Percentiles rank a stretch among this genome's conserved stretches.
Conservation (phyloP, 2,329 filamentous ascomycete genomes). For the Ascochyta lentis region DNA sequence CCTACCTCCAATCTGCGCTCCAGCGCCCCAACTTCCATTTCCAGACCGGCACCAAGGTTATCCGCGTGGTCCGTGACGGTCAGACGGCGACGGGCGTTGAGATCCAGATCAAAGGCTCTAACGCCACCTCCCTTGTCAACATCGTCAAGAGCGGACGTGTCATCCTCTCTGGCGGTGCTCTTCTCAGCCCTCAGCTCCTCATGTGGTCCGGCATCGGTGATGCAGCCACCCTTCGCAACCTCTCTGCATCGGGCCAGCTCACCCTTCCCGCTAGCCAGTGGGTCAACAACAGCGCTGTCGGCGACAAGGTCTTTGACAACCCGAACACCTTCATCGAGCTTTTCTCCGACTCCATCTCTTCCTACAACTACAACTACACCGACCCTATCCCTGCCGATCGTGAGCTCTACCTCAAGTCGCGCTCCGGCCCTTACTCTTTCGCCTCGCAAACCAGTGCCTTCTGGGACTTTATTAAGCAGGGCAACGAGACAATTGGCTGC, state of each 20-base stretch:
- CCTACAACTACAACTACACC: slow-evolving; percentile 58
- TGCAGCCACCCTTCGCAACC: slow-evolving; percentile 29
- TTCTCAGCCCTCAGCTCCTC: slow-evolving; percentile 48
- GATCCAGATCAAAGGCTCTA: slow-evolving; percentile 42
- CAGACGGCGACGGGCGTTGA: slow-evolving; percentile 54
- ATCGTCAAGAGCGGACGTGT: slow-evolving; percentile 36
- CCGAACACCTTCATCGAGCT: slow-evolving; percentile 63
- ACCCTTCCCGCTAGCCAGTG: slow-evolving; percentile 49
- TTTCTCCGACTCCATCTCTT: slow-evolving; percentile 51
- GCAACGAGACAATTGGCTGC: slow-evolving; percentile 54
- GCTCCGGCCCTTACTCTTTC: slow-evolving; percentile 61
- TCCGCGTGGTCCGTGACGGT: slow-evolving; percentile 53
- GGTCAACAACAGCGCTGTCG: slow-evolving; percentile 60
- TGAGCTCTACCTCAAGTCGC: slow-evolving; percentile 56
- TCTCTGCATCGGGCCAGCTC: slow-evolving; percentile 48
- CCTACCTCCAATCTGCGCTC: slow-evolving; percentile 60
- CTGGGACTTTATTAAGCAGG: slow-evolving; percentile 57
- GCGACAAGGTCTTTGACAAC: slow-evolving; percentile 62
- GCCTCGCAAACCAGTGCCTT: slow-evolving; percentile 62
- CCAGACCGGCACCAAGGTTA: slow-evolving; percentile 53
- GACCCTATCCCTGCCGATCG: slow-evolving; percentile 52
- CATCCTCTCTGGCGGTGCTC: slow-evolving; percentile 42
- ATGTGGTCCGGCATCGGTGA: slow-evolving; percentile 51
- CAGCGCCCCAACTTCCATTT: slow-evolving; percentile 44
- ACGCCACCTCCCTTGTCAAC: slow-evolving; percentile 39